Percentiles rank a stretch among this genome's conserved stretches.
Conservation (phyloP, 192 early-diverging fungal genomes). For the Lobosporangium transversale region DNA sequence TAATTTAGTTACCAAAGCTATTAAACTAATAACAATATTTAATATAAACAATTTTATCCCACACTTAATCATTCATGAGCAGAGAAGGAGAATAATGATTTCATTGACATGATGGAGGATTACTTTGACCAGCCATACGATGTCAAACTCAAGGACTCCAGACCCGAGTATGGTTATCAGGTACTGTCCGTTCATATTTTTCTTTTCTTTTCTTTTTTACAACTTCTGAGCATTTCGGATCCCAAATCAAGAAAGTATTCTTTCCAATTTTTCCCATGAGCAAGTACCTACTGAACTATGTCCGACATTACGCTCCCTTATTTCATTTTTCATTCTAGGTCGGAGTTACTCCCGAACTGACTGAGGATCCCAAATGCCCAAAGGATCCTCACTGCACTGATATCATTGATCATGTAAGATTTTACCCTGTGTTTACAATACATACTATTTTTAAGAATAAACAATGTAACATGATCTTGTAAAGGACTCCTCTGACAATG, state of each 20-base stretch:
- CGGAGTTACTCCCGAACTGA: slow-evolving; percentile 73
- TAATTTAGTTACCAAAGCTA: too few relatives aligned
- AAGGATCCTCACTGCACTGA: slow-evolving; percentile 67
- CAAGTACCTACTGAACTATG: too few relatives aligned
- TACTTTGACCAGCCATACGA: slow-evolving; percentile 73
- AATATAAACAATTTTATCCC: too few relatives aligned
- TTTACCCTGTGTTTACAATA: not conserved
- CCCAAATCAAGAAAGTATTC: not conserved
- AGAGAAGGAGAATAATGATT: slow-evolving; percentile 55
- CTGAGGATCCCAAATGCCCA: slow-evolving; percentile 72
- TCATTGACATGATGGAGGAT: slow-evolving; percentile 72
- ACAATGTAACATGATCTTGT: too few relatives aligned
- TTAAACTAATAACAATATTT: too few relatives aligned
- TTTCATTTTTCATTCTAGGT: slow-evolving; percentile 15
- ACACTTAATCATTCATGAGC: too few relatives aligned
- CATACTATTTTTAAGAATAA: not conserved
- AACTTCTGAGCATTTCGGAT: not conserved
- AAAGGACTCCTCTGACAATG: too few relatives aligned
- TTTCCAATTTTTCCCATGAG: slow-evolving; percentile 3
- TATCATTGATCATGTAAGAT: slow-evolving; percentile 59
- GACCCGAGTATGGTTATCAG: slow-evolving; percentile 68
- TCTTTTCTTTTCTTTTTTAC: slow-evolving; percentile 1
- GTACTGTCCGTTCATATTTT: slow-evolving; percentile 19
- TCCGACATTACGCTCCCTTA: too few relatives aligned
- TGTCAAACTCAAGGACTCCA: slow-evolving; percentile 69